phyloP scores from a whole-genome alignment of 1,139 yeast species.

The Debaryomycetaceae sp. region DNA sequence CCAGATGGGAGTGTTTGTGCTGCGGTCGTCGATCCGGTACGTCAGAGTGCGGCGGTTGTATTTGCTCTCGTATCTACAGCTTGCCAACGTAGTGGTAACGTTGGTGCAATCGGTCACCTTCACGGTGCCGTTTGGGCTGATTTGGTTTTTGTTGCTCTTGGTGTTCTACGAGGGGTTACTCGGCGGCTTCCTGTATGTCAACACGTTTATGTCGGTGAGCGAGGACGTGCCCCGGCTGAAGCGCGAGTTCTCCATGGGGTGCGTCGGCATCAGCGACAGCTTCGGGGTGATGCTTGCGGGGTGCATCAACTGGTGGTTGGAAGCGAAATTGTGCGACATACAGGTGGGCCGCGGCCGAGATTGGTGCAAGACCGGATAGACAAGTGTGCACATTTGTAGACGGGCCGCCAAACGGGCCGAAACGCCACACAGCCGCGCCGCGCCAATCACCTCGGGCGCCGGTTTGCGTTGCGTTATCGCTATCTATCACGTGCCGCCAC shows the following conservation, averaged over 20 bases:
- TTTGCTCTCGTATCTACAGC: slow-evolving; percentile 62
- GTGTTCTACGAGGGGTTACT: slow-evolving; percentile 82
- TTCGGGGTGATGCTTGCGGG: slow-evolving; percentile 86
- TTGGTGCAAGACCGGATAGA: slow-evolving; percentile 42
- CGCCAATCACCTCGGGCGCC: too few relatives aligned
- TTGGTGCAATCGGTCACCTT: slow-evolving; percentile 59
- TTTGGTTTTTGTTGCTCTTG: slow-evolving; percentile 59
- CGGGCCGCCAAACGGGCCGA: too few relatives aligned
- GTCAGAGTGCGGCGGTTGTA: slow-evolving; percentile 57
- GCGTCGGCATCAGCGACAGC: slow-evolving; percentile 91
- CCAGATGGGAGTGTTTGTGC: slow-evolving; percentile 87
- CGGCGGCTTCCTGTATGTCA: slow-evolving; percentile 88
- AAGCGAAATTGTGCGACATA: slow-evolving; percentile 62
- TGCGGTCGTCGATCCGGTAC: slow-evolving; percentile 75
- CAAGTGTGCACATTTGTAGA: not conserved
- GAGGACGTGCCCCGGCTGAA: slow-evolving; percentile 52
- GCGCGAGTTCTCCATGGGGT: slow-evolving; percentile 86
- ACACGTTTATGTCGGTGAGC: slow-evolving; percentile 75
- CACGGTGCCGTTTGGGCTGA: slow-evolving; percentile 48
- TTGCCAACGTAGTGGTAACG: slow-evolving; percentile 56
- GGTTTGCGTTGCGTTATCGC: not conserved
- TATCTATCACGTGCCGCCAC: slow-evolving; percentile 5
- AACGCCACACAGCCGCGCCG: too few relatives aligned
- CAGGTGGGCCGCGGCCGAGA: slow-evolving; percentile 64
- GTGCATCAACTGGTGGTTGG: slow-evolving; percentile 66